A percentile compares a stretch with the other conserved stretches of the same genome.
Evolutionary conservation across 768 basidiomycete species (phyloP).

Genomic region (Dioszegia aurantiaca): DNA sequence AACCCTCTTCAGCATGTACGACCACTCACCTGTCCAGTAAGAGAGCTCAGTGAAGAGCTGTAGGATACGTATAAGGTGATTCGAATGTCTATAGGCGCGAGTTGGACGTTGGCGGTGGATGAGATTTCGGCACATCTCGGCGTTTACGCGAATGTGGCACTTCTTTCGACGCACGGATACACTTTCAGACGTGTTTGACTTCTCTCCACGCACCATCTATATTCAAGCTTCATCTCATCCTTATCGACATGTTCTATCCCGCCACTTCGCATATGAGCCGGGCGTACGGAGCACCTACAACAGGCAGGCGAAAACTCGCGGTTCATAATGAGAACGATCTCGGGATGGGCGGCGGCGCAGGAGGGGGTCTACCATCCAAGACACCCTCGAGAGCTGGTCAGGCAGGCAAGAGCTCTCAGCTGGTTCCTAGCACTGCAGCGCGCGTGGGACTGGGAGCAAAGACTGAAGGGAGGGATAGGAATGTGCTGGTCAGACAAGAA

Average conservation of each 20-base stretch:
- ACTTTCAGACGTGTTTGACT: conserved; percentile 16
- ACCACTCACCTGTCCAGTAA: conserved; percentile 1
- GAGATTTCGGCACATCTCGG: conserved; percentile 18
- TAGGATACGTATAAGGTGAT: background rate
- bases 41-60: background rate
- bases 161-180: background rate
- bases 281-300: conserved; percentile 25
- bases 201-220: background rate
- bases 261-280: conserved; percentile 26
- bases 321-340: conserved; percentile 40
- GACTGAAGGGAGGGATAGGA: conserved; percentile 40
- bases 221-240: background rate
- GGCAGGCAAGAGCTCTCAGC: background rate
- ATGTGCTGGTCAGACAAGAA: conserved; percentile 16
- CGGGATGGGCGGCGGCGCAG: background rate
- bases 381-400: conserved; percentile 35
- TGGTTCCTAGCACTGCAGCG: conserved; percentile 17
- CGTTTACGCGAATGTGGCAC: conserved; percentile 17
- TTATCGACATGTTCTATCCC: conserved; percentile 32
- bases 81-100: background rate
- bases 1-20: background rate
- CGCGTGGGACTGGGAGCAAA: conserved; percentile 28
- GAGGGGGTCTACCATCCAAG: conserved; percentile 34
- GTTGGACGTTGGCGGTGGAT: background rate
- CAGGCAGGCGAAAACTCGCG: conserved; percentile 25